phyloP scores from a whole-genome alignment of 768 basidiomycete genomes.

The Boletus eberwhitei region DNA sequence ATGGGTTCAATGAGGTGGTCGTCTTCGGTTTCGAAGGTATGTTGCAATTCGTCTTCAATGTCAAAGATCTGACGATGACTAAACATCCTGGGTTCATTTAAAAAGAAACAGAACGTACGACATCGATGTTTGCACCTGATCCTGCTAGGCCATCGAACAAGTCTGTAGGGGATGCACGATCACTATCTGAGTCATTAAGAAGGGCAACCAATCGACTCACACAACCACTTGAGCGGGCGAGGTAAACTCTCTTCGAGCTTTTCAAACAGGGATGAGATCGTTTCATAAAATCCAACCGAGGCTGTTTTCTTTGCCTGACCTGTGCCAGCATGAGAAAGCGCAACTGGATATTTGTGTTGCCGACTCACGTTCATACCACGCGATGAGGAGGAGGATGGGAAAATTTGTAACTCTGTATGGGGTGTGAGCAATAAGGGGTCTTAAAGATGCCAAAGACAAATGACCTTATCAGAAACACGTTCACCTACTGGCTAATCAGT shows the following conservation, averaged over 20 bases:
- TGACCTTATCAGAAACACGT: constrained; percentile 84
- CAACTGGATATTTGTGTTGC: neutral
- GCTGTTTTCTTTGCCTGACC: constrained; percentile 65
- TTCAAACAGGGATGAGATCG: constrained; percentile 63
- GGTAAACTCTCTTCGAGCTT: constrained; percentile 73
- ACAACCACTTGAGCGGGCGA: constrained; percentile 65
- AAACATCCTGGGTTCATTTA: neutral
- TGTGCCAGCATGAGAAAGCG: constrained; percentile 6
- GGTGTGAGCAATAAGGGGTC: neutral
- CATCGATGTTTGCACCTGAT: constrained; percentile 67
- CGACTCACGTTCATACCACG: constrained; percentile 70
- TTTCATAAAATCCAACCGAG: constrained; percentile 69
- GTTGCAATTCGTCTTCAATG: constrained; percentile 55
- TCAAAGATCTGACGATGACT: constrained; percentile 62
- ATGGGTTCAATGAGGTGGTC: constrained; percentile 15
- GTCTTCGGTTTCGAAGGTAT: constrained; percentile 4
- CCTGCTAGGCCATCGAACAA: constrained; percentile 80
- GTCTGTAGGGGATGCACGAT: constrained; percentile 39
- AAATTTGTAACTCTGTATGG: constrained; percentile 68
- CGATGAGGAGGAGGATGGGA: constrained; percentile 76
- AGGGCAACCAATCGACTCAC: constrained; percentile 41
- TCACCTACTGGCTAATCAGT: constrained; percentile 49
- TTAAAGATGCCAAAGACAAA: neutral
- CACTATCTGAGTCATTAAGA: neutral
- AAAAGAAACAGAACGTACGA: constrained; percentile 40